phyloP scores from a whole-genome alignment of 225 moss, liverwort and hornwort genomes.

The Ulota crispa region DNA sequence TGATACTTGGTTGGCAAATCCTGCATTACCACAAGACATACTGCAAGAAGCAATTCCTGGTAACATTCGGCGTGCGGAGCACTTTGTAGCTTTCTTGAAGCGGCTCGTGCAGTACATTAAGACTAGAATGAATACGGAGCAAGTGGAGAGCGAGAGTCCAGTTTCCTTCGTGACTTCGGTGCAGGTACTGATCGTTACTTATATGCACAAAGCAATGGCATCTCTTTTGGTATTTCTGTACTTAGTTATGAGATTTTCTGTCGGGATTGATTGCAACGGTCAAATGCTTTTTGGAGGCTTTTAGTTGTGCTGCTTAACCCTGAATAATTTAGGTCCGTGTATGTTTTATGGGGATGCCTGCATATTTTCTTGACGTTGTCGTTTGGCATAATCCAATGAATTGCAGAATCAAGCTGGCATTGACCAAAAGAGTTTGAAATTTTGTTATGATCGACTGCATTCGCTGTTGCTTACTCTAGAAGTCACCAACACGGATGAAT shows the following conservation, averaged over 20 bases:
- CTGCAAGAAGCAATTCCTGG: slow-evolving; percentile 95
- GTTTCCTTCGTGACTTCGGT: slow-evolving; percentile 88
- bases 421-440: slow-evolving; percentile 89
- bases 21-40: slow-evolving; percentile 89
- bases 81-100: slow-evolving; percentile 93
- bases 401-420: slow-evolving; percentile 75
- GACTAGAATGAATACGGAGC: slow-evolving; percentile 73
- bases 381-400: slow-evolving; percentile 7
- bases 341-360: slow-evolving; percentile 10
- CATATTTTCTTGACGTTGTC: background rate
- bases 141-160: slow-evolving; percentile 98
- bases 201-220: background rate
- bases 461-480: slow-evolving; percentile 85
- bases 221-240: background rate
- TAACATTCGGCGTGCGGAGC: slow-evolving; percentile 97
- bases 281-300: background rate
- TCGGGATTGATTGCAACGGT: background rate
- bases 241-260: background rate
- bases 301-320: background rate
- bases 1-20: slow-evolving; percentile 96
- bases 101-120: slow-evolving; percentile 88
- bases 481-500: slow-evolving; percentile 96
- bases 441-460: slow-evolving; percentile 93
- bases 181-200: slow-evolving; percentile 35
- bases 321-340: background rate